Evolutionary conservation across 306 rosid species (phyloP).

Genomic region (Glycine soja): DNA sequence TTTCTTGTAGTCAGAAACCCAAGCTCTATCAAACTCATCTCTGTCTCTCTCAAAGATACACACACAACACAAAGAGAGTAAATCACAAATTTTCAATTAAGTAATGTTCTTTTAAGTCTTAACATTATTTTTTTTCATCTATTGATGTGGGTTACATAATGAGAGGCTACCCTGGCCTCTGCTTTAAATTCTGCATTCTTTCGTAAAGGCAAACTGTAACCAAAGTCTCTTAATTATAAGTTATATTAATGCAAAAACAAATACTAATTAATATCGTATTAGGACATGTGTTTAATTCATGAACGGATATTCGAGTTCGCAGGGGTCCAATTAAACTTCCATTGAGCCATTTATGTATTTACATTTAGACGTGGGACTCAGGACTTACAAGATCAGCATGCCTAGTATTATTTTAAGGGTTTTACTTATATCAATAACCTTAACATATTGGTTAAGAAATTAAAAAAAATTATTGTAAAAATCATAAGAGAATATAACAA

Average conservation of each 20-base stretch:
- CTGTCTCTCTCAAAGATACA: neutral
- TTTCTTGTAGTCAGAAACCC: neutral
- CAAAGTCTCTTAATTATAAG: neutral
- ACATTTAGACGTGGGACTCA: neutral
- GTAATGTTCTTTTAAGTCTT: neutral
- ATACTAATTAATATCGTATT: neutral
- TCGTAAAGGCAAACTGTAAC: neutral
- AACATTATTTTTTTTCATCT: neutral
- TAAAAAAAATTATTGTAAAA: no score
- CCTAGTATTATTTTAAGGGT: neutral
- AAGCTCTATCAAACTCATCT: neutral
- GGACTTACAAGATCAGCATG: neutral
- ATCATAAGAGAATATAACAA: no score
- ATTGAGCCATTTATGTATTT: neutral
- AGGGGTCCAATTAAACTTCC: neutral
- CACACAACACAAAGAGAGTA: neutral
- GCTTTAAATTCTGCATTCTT: neutral
- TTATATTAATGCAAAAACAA: neutral
- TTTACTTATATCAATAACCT: no score
- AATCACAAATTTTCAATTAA: neutral
- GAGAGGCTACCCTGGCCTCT: conserved; percentile 22
- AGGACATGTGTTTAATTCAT: neutral
- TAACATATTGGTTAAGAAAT: no score
- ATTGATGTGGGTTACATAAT: conserved; percentile 19
- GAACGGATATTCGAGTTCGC: neutral